These are phyloP conservation scores for Diddensiella santjacobensis DNA, from an alignment of 805 yeast species.

Conservation along the genomic window DNA sequence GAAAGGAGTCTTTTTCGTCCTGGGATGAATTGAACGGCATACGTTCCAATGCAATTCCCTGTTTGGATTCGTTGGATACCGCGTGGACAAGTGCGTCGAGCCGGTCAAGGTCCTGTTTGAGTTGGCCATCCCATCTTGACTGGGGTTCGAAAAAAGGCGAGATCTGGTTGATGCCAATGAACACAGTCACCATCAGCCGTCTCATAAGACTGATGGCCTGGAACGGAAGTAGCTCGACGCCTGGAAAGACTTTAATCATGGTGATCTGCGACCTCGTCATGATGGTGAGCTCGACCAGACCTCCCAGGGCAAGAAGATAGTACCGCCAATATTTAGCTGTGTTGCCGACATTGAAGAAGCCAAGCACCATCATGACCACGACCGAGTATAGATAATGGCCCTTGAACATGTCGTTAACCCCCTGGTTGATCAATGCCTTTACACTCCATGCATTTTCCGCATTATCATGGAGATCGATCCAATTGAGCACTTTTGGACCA, in stretches of 20 bases:
- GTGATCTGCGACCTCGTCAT: slow-evolving; percentile 23
- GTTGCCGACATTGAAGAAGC: slow-evolving; percentile 19
- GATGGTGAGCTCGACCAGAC: slow-evolving; percentile 23
- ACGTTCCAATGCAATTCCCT: slow-evolving; percentile 7
- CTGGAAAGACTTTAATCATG: slow-evolving; percentile 4
- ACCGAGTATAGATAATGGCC: slow-evolving; percentile 19
- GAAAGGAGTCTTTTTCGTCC: slow-evolving; percentile 5
- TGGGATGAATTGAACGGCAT: slow-evolving; percentile 7
- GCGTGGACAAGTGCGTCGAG: background rate
- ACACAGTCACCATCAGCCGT: slow-evolving; percentile 16
- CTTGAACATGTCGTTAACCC: slow-evolving; percentile 7
- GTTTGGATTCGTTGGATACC: background rate
- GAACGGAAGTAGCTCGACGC: slow-evolving; percentile 18
- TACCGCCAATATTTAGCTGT: slow-evolving; percentile 27
- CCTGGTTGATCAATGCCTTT: slow-evolving; percentile 11
- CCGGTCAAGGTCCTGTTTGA: background rate
- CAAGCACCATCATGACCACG: slow-evolving; percentile 17
- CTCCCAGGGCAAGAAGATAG: slow-evolving; percentile 19
- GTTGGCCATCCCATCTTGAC: slow-evolving; percentile 1
- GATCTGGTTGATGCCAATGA: slow-evolving; percentile 26
- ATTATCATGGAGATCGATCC: slow-evolving; percentile 1
- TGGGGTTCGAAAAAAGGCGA: slow-evolving; percentile 18
- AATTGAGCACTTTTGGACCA: slow-evolving; percentile 52
- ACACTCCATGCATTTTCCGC: background rate
- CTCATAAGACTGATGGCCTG: slow-evolving; percentile 23